Evolutionary conservation across 352 stramenopile genomes (phyloP), one percentile per base, ranked within the genome.

Genomic region (Pythium monospermum): DNA sequence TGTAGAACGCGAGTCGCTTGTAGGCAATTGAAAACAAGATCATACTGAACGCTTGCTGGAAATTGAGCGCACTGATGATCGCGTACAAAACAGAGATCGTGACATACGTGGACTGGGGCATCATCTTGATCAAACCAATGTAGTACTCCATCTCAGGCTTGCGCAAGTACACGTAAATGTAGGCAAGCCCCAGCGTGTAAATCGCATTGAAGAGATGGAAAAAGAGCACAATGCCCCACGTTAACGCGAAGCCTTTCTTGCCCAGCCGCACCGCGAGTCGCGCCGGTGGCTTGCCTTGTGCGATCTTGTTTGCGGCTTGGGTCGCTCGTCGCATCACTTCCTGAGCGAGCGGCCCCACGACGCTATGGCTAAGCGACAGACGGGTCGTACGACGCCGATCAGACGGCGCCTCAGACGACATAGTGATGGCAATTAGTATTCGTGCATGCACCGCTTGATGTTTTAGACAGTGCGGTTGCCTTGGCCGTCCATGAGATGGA

Each of bases 191-290:
- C 18, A 48, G 26, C 10, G 55, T 49, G 22, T 63, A 63, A 15
- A 57, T 23, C n/a, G 55, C 47, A 32, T 57, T 58, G 48, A 63
- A 52, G 40, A 57, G 42, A n/a, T 63, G 55, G 35, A 63, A 63
- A 31, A 58, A 58, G 40, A 63, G 38, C 3, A 63, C 45, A 35
- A 58, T 42, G 22, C 15, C 16, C 55, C 55, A 63, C 12, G 16
- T 49, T 12, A 51, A 27, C 6, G 19, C 10, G 35, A 49, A 44
- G 18, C 43, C 53, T 6, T 27, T 10, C 12, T n/a, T 21, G 10
- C 53, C 27, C 6, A 60, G 53, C 10, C 26, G 3, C 33, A 60
- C 42, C 15, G 53, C 39, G 19, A 60, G 53, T 4, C 38, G 36
- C 12, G 32, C 43, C 30, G 40, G 31, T 4, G 43, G 43, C 8